Conservation (phyloP, 1,284 basidiomycete species). For the Cutaneotrichosporon sp. region DNA sequence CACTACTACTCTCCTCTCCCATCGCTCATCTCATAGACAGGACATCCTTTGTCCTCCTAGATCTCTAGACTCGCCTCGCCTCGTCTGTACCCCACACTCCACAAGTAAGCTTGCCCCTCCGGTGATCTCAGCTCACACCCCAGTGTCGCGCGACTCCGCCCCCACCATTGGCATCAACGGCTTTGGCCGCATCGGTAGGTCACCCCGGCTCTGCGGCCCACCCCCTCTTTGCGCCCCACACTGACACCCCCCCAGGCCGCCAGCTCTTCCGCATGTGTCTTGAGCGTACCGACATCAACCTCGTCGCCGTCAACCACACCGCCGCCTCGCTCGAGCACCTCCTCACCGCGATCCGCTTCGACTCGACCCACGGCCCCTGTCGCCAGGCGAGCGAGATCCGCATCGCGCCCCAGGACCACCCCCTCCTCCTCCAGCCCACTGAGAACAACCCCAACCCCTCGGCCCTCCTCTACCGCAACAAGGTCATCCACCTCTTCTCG, state of each 20-base stretch:
- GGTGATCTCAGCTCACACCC: not conserved
- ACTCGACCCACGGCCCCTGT: slow-evolving; percentile 53
- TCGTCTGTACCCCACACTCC: not conserved
- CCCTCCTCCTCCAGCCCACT: slow-evolving; percentile 36
- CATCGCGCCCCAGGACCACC: slow-evolving; percentile 41
- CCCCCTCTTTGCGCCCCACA: not conserved
- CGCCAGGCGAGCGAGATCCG: slow-evolving; percentile 36
- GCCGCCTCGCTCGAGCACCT: slow-evolving; percentile 50
- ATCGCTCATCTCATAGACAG: not conserved
- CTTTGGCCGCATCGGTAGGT: slow-evolving; percentile 52
- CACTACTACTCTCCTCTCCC: not conserved
- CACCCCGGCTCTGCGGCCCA: not conserved
- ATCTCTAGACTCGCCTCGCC: not conserved
- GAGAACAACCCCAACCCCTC: slow-evolving; percentile 37
- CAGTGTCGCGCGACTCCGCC: slow-evolving; percentile 13
- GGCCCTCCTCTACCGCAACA: slow-evolving; percentile 45
- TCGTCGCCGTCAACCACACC: slow-evolving; percentile 56
- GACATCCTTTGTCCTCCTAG: slow-evolving; percentile 2
- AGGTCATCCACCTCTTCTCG: slow-evolving; percentile 50
- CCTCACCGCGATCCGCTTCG: slow-evolving; percentile 49
- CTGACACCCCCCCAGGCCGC: slow-evolving; percentile 24
- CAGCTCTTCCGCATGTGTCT: slow-evolving; percentile 39
- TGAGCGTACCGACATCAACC: slow-evolving; percentile 36
- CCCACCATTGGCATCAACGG: slow-evolving; percentile 53
- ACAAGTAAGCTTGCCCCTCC: slow-evolving; percentile 14